Evolutionary conservation across 768 basidiomycete genomes (phyloP).

Genomic region (Pleurotus tuoliensis): DNA sequence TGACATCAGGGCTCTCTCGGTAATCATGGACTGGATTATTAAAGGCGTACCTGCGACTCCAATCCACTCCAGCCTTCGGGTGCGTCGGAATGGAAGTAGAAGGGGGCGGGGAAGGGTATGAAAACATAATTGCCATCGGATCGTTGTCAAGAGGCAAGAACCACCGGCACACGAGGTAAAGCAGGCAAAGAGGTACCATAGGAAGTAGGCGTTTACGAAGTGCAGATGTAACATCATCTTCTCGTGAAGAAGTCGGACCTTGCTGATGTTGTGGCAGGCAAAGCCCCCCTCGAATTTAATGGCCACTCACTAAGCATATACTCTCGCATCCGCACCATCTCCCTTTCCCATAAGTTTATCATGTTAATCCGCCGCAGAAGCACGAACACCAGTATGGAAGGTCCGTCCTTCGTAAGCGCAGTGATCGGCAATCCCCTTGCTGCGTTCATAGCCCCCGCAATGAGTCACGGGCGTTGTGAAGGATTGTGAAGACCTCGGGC

Average conservation of each 20-base stretch:
- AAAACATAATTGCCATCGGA: slow-evolving; percentile 7
- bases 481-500: too few species aligned
- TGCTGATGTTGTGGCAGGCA: background rate
- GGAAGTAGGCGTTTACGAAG: too few species aligned
- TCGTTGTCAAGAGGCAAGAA: background rate
- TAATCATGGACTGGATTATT: too few species aligned
- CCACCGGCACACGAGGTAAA: too few species aligned
- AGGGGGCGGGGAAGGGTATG: background rate
- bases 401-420: background rate
- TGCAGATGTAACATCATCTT: too few species aligned
- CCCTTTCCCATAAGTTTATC: background rate
- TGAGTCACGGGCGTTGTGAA: background rate
- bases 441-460: background rate
- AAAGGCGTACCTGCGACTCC: background rate
- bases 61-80: background rate
- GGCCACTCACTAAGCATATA: background rate
- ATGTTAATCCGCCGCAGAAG: slow-evolving; percentile 7
- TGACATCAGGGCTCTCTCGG: too few species aligned
- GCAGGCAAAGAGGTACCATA: too few species aligned
- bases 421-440: background rate
- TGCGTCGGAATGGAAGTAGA: background rate
- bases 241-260: too few species aligned
- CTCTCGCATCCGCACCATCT: background rate
- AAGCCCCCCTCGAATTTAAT: background rate
- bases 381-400: background rate